Evolutionary conservation across 495 filamentous ascomycete genomes (phyloP).

Genomic region (Cetradonia linearis): DNA sequence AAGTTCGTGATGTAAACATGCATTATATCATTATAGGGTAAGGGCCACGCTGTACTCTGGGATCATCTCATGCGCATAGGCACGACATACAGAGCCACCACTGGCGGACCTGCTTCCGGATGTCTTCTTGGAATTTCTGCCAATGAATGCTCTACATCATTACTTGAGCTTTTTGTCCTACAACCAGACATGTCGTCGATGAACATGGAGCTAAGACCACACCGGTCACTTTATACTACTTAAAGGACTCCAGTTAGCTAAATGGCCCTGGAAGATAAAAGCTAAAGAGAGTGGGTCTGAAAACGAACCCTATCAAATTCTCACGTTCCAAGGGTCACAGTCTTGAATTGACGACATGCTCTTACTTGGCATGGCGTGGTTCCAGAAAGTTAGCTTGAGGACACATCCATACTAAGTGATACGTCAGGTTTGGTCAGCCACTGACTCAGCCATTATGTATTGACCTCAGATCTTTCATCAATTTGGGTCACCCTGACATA

Average conservation of each 20-base stretch:
- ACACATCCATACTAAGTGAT: background rate
- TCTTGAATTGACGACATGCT: conserved; percentile 6
- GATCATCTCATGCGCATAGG: background rate
- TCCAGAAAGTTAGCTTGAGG: background rate
- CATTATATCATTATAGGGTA: conserved; percentile 7
- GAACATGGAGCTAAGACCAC: conserved; percentile 4
- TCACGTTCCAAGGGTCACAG: conserved; percentile 2
- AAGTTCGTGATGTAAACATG: conserved; percentile 21
- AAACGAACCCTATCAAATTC: conserved; percentile 8
- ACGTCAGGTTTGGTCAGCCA: conserved; percentile 3
- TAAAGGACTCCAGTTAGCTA: background rate
- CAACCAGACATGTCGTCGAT: background rate
- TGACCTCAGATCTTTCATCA: background rate
- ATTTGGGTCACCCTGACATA: background rate
- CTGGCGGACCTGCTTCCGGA: background rate
- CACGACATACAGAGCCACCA: background rate
- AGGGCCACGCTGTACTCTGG: background rate
- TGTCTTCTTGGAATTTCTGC: background rate
- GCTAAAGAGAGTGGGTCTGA: background rate
- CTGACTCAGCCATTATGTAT: background rate
- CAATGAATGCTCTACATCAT: conserved; percentile 13
- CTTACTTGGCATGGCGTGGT: conserved; percentile 7
- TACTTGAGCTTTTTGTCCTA: background rate
- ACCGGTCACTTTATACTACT: background rate
- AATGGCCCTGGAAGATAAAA: background rate